These are phyloP conservation scores for Strigomonas culicis DNA, from an alignment of 208 protist species.

Conservation along the genomic window DNA sequence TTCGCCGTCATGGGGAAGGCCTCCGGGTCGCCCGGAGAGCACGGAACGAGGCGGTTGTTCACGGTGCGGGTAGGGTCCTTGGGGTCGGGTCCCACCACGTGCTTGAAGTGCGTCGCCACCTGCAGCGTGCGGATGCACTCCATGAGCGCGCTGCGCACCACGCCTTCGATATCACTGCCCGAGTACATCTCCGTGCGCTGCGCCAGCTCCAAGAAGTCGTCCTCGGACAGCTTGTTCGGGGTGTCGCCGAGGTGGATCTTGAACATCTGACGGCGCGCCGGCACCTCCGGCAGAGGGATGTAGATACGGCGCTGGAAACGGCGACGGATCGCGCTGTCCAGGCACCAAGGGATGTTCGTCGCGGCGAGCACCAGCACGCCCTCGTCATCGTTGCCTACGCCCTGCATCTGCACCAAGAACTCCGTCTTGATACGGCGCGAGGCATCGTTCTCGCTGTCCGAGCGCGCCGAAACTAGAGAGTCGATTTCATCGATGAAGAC, in stretches of 20 bases:
- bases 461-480: constrained; percentile 64
- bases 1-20: constrained; percentile 92
- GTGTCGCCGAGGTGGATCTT: constrained; percentile 96
- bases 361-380: constrained; percentile 90
- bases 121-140: constrained; percentile 96
- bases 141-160: constrained; percentile 98
- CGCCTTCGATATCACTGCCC: constrained; percentile 96
- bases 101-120: constrained; percentile 97
- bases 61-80: constrained; percentile 66
- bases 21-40: constrained; percentile 92
- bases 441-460: constrained; percentile 77
- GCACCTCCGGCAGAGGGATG: constrained; percentile 90
- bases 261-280: constrained; percentile 90
- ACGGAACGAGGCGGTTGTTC: constrained; percentile 89
- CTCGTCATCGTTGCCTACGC: constrained; percentile 82
- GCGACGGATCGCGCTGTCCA: constrained; percentile 89
- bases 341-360: constrained; percentile 90
- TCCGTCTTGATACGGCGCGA: constrained; percentile 99
- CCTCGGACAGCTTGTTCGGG: constrained; percentile 75
- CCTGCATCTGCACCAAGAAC: constrained; percentile 98
- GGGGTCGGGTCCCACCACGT: constrained; percentile 70
- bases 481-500: constrained; percentile 97
- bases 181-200: constrained; percentile 91
- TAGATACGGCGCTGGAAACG: constrained; percentile 93
- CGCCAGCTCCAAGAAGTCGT: constrained; percentile 91